Evolutionary conservation across 2,329 filamentous ascomycete genomes (phyloP).

Genomic region (Fusarium staphyleae): DNA sequence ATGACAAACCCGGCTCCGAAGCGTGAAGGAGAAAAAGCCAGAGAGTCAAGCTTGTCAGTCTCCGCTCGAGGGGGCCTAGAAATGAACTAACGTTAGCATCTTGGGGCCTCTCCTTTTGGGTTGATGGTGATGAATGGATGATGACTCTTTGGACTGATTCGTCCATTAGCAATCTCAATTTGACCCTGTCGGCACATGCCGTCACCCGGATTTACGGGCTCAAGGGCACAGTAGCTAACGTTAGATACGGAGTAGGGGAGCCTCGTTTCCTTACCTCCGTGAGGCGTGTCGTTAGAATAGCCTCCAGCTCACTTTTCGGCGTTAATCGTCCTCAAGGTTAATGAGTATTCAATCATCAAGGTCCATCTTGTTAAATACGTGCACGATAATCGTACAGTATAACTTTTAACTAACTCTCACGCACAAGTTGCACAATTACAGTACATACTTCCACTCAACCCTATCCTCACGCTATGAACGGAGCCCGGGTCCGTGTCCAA

Average conservation of each 20-base stretch:
- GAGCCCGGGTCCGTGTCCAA: no score
- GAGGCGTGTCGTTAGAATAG: slow-evolving; percentile 18
- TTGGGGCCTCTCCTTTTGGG: background rate
- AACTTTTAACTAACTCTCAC: no score
- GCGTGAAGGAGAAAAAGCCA: slow-evolving; percentile 18
- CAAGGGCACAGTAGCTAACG: slow-evolving; percentile 1
- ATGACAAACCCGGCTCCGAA: slow-evolving; percentile 29
- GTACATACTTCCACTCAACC: no score
- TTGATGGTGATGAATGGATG: slow-evolving; percentile 33
- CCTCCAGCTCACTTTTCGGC: background rate
- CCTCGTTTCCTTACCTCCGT: slow-evolving; percentile 21
- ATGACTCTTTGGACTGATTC: slow-evolving; percentile 36
- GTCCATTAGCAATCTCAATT: background rate
- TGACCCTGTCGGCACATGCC: slow-evolving; percentile 5
- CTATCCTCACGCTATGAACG: no score
- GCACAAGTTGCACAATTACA: no score
- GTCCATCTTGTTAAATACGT: no score
- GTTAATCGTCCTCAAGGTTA: slow-evolving; percentile 9
- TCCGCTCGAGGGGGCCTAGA: background rate
- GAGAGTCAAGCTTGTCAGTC: background rate
- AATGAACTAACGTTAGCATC: background rate
- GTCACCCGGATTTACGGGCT: slow-evolving; percentile 40
- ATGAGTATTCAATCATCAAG: no score
- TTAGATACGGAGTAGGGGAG: background rate
- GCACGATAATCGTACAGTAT: no score